Percentiles rank a stretch among this genome's conserved stretches.
Evolutionary conservation across 495 filamentous ascomycete genomes (phyloP).

Genomic region (Delitschia confertaspora): DNA sequence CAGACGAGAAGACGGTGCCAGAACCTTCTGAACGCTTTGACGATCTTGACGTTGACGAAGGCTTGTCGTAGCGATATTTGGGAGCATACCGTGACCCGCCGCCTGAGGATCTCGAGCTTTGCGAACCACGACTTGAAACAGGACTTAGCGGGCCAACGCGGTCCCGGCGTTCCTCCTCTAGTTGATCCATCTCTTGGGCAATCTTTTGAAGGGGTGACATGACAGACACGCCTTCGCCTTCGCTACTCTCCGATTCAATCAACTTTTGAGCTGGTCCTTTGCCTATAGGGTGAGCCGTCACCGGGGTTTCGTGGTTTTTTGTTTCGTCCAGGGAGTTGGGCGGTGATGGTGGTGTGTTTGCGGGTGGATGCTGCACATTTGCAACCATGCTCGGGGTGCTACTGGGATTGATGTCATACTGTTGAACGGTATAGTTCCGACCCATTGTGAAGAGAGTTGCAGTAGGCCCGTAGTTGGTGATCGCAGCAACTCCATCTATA

Average conservation of each 20-base stretch:
- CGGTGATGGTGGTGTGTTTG: constrained; percentile 65
- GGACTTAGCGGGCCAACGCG: constrained; percentile 38
- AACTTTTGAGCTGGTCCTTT: constrained; percentile 30
- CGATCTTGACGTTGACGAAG: constrained; percentile 31
- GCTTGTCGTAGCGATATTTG: constrained; percentile 51
- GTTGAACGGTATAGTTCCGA: constrained; percentile 79
- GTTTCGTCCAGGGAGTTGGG: constrained; percentile 63
- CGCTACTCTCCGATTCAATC: constrained; percentile 55
- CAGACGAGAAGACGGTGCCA: constrained; percentile 55
- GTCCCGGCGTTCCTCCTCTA: constrained; percentile 44
- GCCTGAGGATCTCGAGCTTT: constrained; percentile 42
- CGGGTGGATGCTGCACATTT: constrained; percentile 74
- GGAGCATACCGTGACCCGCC: constrained; percentile 13
- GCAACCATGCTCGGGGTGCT: constrained; percentile 57
- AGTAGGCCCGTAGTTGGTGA: constrained; percentile 80
- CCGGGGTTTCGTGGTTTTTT: constrained; percentile 34
- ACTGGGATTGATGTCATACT: constrained; percentile 76
- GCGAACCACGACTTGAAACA: constrained; percentile 33
- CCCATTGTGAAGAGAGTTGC: constrained; percentile 90
- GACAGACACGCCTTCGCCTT: constrained; percentile 41
- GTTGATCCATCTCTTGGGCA: constrained; percentile 49
- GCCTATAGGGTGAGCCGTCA: constrained; percentile 10
- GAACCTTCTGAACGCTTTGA: constrained; percentile 42
- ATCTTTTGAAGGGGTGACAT: constrained; percentile 61
- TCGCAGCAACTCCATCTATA: constrained; percentile 65